phyloP scores from a whole-genome alignment of 768 basidiomycete genomes.

The Mrakia frigida region DNA sequence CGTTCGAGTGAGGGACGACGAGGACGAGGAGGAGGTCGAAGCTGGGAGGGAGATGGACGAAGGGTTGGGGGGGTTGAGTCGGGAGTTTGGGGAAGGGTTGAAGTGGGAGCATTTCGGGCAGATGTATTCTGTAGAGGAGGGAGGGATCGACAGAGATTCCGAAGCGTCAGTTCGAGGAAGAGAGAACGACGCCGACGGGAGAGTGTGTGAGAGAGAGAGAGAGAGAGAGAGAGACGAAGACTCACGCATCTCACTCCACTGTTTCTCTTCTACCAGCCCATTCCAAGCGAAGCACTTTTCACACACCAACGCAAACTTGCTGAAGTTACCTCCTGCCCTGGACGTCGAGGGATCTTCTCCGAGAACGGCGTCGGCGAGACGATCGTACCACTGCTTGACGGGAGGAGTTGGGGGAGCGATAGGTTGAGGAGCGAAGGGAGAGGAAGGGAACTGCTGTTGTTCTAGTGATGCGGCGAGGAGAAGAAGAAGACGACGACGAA shows the following conservation, averaged over 20 bases:
- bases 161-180: no score
- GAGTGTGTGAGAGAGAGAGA: background rate
- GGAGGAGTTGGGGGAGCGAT: slow-evolving; percentile 50
- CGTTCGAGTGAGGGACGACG: background rate
- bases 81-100: slow-evolving; percentile 48
- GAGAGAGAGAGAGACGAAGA: background rate
- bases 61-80: background rate
- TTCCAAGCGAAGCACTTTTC: slow-evolving; percentile 82
- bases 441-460: slow-evolving; percentile 23
- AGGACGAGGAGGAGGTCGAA: background rate
- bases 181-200: background rate
- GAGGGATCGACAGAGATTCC: no score
- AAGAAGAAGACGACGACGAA: slow-evolving; percentile 1
- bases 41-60: background rate
- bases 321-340: slow-evolving; percentile 6
- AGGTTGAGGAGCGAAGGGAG: slow-evolving; percentile 31
- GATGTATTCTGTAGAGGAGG: slow-evolving; percentile 58
- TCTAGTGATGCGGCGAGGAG: background rate
- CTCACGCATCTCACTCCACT: slow-evolving; percentile 74
- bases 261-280: slow-evolving; percentile 73
- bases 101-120: slow-evolving; percentile 84
- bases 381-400: slow-evolving; percentile 74
- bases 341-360: slow-evolving; percentile 59
- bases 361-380: slow-evolving; percentile 75
- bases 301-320: slow-evolving; percentile 78